A percentile compares a stretch with the other conserved stretches of the same genome.
These are phyloP conservation scores for Globisporangium acanthophoron DNA, from an alignment of 352 stramenopile genomes.

Conservation along the genomic window DNA sequence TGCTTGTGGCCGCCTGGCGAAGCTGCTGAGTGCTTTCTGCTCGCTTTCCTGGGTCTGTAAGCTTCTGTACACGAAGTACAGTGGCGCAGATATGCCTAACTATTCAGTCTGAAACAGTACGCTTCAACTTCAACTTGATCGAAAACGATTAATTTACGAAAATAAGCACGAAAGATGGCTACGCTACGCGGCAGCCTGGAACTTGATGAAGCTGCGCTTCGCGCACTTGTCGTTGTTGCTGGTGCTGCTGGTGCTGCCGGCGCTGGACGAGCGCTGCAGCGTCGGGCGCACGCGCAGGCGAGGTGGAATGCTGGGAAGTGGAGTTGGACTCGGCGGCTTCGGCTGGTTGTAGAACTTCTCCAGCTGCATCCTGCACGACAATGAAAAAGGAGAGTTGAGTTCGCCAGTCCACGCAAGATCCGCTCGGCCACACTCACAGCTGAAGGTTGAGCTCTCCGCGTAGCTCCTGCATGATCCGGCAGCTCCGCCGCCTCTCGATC, in stretches of 20 bases:
- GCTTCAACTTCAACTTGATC: slow-evolving; percentile 2
- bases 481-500: slow-evolving; percentile 19
- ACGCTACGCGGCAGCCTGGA: slow-evolving; percentile 4
- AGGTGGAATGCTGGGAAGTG: background rate
- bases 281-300: background rate
- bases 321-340: slow-evolving; percentile 2
- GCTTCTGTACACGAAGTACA: background rate
- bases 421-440: slow-evolving; percentile 3
- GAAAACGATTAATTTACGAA: background rate
- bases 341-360: slow-evolving; percentile 15
- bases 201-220: slow-evolving; percentile 1
- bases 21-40: no score
- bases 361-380: slow-evolving; percentile 7
- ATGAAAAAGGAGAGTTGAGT: background rate
- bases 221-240: slow-evolving; percentile 1
- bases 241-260: background rate
- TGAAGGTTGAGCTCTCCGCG: slow-evolving; percentile 17
- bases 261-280: slow-evolving; percentile 5
- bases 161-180: background rate
- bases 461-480: slow-evolving; percentile 19
- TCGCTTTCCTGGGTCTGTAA: no score
- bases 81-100: background rate
- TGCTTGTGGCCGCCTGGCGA: no score
- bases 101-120: background rate
- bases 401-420: background rate